Evolutionary conservation across 768 basidiomycete species (phyloP).

Genomic region (Cystofilobasidium ferigula): DNA sequence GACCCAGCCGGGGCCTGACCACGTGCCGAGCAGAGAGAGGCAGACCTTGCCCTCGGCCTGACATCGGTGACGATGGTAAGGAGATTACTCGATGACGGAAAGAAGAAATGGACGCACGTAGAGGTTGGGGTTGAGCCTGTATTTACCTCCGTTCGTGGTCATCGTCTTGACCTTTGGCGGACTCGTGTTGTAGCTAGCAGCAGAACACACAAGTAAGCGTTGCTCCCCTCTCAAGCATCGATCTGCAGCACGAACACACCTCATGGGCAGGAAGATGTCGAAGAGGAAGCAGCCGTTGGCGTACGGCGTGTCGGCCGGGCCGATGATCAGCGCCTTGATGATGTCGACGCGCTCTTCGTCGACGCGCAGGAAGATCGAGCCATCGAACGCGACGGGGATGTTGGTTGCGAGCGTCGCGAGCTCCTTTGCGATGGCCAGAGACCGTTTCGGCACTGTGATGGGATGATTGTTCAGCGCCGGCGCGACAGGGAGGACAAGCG

Average conservation of each 20-base stretch:
- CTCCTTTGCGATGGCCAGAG: conserved; percentile 83
- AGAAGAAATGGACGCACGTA: conserved; percentile 44
- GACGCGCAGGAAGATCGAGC: conserved; percentile 82
- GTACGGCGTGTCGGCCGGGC: conserved; percentile 35
- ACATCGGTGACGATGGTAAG: not conserved
- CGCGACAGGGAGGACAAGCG: not conserved
- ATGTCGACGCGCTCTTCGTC: conserved; percentile 86
- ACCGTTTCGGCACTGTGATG: conserved; percentile 77
- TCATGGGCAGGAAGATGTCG: conserved; percentile 63
- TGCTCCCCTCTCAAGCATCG: not conserved
- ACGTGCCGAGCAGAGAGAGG: conserved; percentile 78
- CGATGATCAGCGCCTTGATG: conserved; percentile 61
- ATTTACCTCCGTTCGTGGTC: conserved; percentile 73
- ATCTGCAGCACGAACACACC: not conserved
- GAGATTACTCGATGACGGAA: too few species aligned
- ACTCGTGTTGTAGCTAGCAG: conserved; percentile 65
- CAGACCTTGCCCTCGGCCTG: conserved; percentile 85
- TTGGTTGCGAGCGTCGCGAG: conserved; percentile 88
- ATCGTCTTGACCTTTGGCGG: conserved; percentile 66
- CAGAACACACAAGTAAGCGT: not conserved
- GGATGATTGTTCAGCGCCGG: too few species aligned
- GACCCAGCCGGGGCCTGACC: conserved; percentile 87
- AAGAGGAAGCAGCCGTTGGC: conserved; percentile 75
- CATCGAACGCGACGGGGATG: conserved; percentile 87
- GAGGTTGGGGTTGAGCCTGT: conserved; percentile 84